A percentile compares a stretch with the other conserved stretches of the same genome.
These are phyloP conservation scores for Erysimum cheiri DNA, from an alignment of 441 rosid genomes.

Conservation along the genomic window DNA sequence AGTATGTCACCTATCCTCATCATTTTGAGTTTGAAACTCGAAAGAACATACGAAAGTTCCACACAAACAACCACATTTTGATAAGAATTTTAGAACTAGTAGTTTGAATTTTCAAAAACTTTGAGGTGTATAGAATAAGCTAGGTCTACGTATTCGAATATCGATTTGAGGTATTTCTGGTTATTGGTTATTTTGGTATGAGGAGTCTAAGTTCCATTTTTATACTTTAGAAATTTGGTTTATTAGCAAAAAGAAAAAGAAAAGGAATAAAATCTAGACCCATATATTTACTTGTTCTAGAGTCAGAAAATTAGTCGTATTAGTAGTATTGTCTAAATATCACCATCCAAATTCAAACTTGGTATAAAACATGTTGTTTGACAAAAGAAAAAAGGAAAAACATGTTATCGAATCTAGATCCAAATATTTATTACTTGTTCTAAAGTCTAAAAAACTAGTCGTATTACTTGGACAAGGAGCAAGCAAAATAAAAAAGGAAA, in stretches of 20 bases:
- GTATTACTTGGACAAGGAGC: conserved; percentile 37
- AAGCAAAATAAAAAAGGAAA: not conserved
- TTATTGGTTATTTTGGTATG: too few relatives aligned
- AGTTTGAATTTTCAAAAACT: not conserved
- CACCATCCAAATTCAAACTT: not conserved
- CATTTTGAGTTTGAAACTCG: not conserved
- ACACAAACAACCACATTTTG: not conserved
- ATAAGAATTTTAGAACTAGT: not conserved
- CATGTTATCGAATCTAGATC: not conserved
- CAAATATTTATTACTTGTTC: conserved; percentile 11
- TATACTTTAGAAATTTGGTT: too few relatives aligned
- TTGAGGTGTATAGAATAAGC: too few relatives aligned
- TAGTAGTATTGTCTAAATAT: not conserved
- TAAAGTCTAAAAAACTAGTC: not conserved
- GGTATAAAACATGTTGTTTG: not conserved
- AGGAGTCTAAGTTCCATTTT: too few relatives aligned
- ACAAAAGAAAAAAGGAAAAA: not conserved
- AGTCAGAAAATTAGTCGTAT: too few relatives aligned
- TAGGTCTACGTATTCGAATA: too few relatives aligned
- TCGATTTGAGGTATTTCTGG: too few relatives aligned
- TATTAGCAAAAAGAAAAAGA: too few relatives aligned
- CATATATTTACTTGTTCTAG: too few relatives aligned
- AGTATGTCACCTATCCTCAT: not conserved
- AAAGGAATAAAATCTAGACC: too few relatives aligned
- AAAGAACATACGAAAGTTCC: not conserved